Base-by-base conservation (phyloP, 2,329 filamentous ascomycete genomes). In the Aspergillus thermomutatus region DNA sequence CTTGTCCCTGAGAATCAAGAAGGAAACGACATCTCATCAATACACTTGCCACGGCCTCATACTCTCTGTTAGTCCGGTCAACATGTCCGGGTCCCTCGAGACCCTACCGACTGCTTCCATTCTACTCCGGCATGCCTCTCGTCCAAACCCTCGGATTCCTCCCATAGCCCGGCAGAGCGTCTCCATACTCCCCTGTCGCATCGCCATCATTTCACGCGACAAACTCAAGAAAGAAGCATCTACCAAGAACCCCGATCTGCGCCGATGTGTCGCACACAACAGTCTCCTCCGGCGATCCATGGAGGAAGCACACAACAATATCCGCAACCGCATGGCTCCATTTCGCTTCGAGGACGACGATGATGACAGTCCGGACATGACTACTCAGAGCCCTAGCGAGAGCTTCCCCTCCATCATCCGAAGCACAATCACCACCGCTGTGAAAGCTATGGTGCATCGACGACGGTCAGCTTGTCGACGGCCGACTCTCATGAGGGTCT, bases 241-340 rank as follows among this genome's bases (percentile, higher is more conserved):
- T 1, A 49, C 55, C 2, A 52, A 56, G n/a, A 61, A 59, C 25
- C 65, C 65, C 4, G 59, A 67, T 49, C 57, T 67, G 10, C 65
- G 65, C n/a, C 64, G 64, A n/a, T 67, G 65, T 27, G 43, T 66
- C 5, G 62, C 59, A 47, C 65, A 67, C 41, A 57, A 64, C 21
- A 46, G 52, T 3, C 52, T 66, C 19, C 58, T 65, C 9, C 56
- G 55, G 3, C 60, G 56, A 2, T 64, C 64, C 2, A 56, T 65
- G 25, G 26, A 61, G 14, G 52, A 59, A 7, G 60, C 63, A 3
- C 59, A 66, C 19, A 40, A 53, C 0, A 60, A 60, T 21, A 58
- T 62, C 50, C 56, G 55, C 50, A 56, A 49, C 10, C 53, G 57
- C 5, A 50, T 65, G 26, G 50, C 54, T 3, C 34, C 55, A 8